Evolutionary conservation across 768 basidiomycete genomes (phyloP).

Genomic region (Termitomyces sp.): DNA sequence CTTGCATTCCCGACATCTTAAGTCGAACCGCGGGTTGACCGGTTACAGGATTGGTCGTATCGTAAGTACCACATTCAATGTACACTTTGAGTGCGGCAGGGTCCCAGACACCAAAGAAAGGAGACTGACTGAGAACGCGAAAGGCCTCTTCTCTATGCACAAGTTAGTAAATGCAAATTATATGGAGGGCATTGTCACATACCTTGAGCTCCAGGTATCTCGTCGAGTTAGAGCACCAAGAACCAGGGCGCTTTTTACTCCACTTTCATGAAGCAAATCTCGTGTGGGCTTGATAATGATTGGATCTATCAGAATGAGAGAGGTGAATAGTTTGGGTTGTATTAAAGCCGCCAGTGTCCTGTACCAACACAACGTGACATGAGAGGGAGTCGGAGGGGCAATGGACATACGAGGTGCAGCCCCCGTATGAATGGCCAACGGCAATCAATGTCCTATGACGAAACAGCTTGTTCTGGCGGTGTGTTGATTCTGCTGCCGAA

Average conservation of each 20-base stretch:
- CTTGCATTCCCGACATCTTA: slow-evolving; percentile 63
- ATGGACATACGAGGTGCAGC: slow-evolving; percentile 59
- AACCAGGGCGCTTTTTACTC: slow-evolving; percentile 19
- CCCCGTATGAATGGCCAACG: slow-evolving; percentile 84
- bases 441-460: slow-evolving; percentile 47
- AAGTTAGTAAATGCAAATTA: neutral
- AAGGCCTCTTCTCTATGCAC: slow-evolving; percentile 54
- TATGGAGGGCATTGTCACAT: slow-evolving; percentile 1
- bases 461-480: slow-evolving; percentile 46
- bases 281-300: slow-evolving; percentile 40
- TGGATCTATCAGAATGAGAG: slow-evolving; percentile 75
- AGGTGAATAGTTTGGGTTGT: slow-evolving; percentile 62
- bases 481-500: slow-evolving; percentile 29
- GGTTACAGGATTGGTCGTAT: slow-evolving; percentile 18
- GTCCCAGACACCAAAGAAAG: slow-evolving; percentile 74
- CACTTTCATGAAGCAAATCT: slow-evolving; percentile 3
- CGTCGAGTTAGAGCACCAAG: slow-evolving; percentile 52
- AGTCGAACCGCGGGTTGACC: slow-evolving; percentile 41
- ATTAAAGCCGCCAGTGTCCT: slow-evolving; percentile 52
- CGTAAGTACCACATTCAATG: slow-evolving; percentile 50
- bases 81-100: slow-evolving; percentile 57
- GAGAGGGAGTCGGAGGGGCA: neutral
- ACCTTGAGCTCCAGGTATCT: slow-evolving; percentile 60
- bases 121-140: slow-evolving; percentile 36
- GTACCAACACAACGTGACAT: neutral